Percentiles rank a stretch among this genome's conserved stretches.
phyloP scores from a whole-genome alignment of 768 basidiomycete genomes.

The Tulasnella sp. region DNA sequence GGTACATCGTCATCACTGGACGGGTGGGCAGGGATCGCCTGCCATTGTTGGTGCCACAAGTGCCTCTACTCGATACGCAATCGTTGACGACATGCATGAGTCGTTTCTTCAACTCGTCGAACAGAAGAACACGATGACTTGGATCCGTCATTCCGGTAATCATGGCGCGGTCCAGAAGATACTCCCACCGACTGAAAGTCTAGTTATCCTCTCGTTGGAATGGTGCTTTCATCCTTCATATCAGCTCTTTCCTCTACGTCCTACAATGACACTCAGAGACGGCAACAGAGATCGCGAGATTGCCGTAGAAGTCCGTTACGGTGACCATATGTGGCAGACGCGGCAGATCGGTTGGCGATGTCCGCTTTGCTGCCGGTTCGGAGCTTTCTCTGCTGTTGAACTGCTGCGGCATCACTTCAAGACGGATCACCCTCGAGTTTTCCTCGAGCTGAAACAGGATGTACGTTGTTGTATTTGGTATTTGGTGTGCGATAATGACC shows the following conservation, averaged over 20 bases:
- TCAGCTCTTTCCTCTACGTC: background rate
- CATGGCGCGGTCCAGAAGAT: background rate
- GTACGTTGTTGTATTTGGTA: conserved; percentile 14
- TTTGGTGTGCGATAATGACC: conserved; percentile 13
- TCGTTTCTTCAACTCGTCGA: background rate
- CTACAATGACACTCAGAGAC: background rate
- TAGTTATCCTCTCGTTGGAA: background rate
- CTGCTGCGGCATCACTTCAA: conserved; percentile 41
- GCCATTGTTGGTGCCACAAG: background rate
- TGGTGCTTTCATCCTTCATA: background rate
- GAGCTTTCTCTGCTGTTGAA: conserved; percentile 32
- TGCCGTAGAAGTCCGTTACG: background rate
- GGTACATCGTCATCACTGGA: background rate
- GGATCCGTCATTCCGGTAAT: background rate
- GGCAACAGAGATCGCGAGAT: background rate
- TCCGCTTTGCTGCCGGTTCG: conserved; percentile 44
- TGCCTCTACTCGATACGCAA: background rate
- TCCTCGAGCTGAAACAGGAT: conserved; percentile 31
- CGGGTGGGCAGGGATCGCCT: background rate
- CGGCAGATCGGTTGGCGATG: conserved; percentile 32
- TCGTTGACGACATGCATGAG: background rate
- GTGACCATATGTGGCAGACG: background rate
- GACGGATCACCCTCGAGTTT: conserved; percentile 39
- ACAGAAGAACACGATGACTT: background rate
- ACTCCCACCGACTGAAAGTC: background rate